Evolutionary conservation across 768 basidiomycete genomes (phyloP), one percentile per base, ranked within the genome.

Genomic region (Tricholoma sp.): DNA sequence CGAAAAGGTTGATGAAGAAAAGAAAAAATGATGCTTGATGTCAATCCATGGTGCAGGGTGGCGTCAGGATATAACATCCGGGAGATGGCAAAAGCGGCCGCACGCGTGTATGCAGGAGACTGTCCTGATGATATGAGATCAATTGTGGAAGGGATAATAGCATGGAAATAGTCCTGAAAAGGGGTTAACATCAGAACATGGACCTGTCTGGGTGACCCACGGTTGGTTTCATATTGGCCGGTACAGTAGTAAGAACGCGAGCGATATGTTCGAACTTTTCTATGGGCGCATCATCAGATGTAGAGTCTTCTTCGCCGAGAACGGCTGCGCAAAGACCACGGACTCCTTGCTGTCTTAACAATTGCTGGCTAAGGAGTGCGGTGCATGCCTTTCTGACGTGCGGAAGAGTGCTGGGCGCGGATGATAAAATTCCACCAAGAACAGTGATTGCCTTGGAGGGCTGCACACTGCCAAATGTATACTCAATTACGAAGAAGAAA

Each of bases 211-310:
- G 8, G 29, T 45, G 49, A 64, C 80, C 51, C 62, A 89, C 91
- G 72, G 84, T 73, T 12, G 79, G 66, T 7, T 74, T 68, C 69
- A 82, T 79, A 11, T 72, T 75, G 0, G 78, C 68, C 0, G 93
- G 92, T 11, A 86, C 75, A n/a, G 83, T 72, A 42, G 73, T 76
- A 50, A 97, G 66, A 17, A 91, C 76, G 6, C 73, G 75, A 17
- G 89, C 78, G 32, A 92, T 75, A 54, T 86, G 85, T 57, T 93
- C 87, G 29, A 94, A 75, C 65, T 88, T 90, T 57, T 88, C 82
- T 4, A 90, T 63, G 2, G 78, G 76, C 2, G 80, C 75, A 53
- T 84, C 81, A 4, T 81, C 82, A 7, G 68, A 73, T 1, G 64
- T 61, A 0, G 69, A 65, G 17, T 83, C 82, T 34, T 80, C 80